Conservation (phyloP, 352 stramenopile species). For the Globisporangium nunn region DNA sequence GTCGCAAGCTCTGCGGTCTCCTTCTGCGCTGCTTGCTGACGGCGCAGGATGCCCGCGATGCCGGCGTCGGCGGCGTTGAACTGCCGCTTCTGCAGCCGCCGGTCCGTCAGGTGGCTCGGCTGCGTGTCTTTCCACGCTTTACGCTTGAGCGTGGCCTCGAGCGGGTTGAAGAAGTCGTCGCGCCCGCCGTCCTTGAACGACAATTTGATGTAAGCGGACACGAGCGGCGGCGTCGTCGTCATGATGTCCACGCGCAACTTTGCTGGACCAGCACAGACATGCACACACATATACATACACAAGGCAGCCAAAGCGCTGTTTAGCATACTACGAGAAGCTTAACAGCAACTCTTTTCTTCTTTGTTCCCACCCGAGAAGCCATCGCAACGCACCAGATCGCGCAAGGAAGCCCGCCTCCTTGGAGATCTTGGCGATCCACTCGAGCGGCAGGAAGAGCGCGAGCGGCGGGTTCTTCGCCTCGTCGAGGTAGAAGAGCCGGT, state of each 20-base stretch:
- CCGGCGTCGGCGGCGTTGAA: conserved; percentile 74
- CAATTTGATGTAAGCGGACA: conserved; percentile 72
- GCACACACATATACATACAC: no score
- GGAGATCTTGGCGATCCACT: conserved; percentile 59
- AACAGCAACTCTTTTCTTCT: no score
- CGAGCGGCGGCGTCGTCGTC: conserved; percentile 22
- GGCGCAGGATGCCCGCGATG: conserved; percentile 75
- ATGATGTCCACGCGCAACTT: conserved; percentile 77
- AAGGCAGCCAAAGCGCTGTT: no score
- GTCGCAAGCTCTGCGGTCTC: conserved; percentile 71
- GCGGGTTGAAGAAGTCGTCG: conserved; percentile 77
- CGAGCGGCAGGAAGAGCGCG: conserved; percentile 62
- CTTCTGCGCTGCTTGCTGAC: conserved; percentile 73
- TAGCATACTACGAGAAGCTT: no score
- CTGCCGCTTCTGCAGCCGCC: conserved; percentile 65
- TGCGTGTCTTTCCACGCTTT: conserved; percentile 76
- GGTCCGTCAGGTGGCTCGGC: conserved; percentile 62
- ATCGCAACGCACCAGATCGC: conserved; percentile 29
- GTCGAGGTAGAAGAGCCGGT: conserved; percentile 81
- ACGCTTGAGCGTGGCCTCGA: conserved; percentile 57
- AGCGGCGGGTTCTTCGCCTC: conserved; percentile 38
- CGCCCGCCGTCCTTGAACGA: conserved; percentile 83
- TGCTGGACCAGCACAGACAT: conserved; percentile 12
- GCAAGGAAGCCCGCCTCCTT: conserved; percentile 83
- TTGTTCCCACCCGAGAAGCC: no score